A percentile compares a stretch with the other conserved stretches of the same genome.
These are phyloP conservation scores for Penicillium cosmopolitanum DNA, from an alignment of 495 filamentous ascomycete genomes.

Conservation along the genomic window DNA sequence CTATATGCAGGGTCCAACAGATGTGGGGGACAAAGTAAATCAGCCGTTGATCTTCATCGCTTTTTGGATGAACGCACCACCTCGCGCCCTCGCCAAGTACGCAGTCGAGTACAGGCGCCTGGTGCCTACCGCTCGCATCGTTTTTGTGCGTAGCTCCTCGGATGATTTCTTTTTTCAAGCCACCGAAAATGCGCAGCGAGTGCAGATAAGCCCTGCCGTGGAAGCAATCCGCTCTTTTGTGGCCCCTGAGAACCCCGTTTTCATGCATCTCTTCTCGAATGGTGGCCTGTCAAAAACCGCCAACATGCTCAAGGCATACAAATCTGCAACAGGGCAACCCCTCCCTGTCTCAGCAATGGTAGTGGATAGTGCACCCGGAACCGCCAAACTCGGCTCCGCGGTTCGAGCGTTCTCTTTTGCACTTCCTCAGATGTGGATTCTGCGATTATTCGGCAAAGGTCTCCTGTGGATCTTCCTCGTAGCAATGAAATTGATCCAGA, in stretches of 20 bases:
- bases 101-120: constrained; percentile 40
- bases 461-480: constrained; percentile 30
- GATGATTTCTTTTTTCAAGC: constrained; percentile 40
- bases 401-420: constrained; percentile 42
- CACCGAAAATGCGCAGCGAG: constrained; percentile 29
- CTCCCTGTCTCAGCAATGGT: constrained; percentile 41
- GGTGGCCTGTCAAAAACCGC: constrained; percentile 39
- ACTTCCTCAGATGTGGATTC: constrained; percentile 38
- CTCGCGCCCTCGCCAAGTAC: constrained; percentile 44
- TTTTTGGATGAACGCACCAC: constrained; percentile 51
- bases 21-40: constrained; percentile 7
- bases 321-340: constrained; percentile 31
- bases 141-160: constrained; percentile 42
- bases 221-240: constrained; percentile 32
- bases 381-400: constrained; percentile 27
- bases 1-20: constrained; percentile 36
- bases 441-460: constrained; percentile 33
- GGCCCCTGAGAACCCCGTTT: constrained; percentile 31
- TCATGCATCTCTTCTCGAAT: constrained; percentile 51
- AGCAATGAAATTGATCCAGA: constrained; percentile 17
- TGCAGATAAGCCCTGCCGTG: constrained; percentile 43
- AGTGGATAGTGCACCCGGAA: constrained; percentile 49
- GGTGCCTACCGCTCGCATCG: constrained; percentile 41
- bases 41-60: constrained; percentile 37
- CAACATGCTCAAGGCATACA: constrained; percentile 40